phyloP scores from a whole-genome alignment of 179 eudicot genomes.

The Sideroxylon spinosum region DNA sequence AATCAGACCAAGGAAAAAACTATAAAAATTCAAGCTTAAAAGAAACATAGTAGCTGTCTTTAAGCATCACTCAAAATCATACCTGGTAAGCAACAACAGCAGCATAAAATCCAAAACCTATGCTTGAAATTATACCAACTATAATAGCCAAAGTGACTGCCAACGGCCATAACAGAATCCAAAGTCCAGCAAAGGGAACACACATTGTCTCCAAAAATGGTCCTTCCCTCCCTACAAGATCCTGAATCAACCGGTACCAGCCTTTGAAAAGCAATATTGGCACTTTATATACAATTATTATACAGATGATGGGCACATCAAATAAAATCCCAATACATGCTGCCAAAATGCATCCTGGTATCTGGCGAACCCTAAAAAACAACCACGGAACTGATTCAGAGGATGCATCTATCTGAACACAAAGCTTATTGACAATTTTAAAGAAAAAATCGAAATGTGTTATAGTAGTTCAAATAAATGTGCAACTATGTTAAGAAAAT shows the following conservation, averaged over 20 bases:
- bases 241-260: constrained; percentile 31
- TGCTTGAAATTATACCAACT: constrained; percentile 20
- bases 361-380: constrained; percentile 21
- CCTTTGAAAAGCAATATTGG: constrained; percentile 30
- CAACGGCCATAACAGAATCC: constrained; percentile 31
- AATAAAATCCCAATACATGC: constrained; percentile 20
- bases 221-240: constrained; percentile 32
- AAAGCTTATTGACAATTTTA: not conserved
- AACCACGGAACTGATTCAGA: constrained; percentile 4
- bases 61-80: not conserved
- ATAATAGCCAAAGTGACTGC: constrained; percentile 18
- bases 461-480: not conserved
- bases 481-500: not conserved
- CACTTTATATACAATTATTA: constrained; percentile 27
- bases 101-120: constrained; percentile 27
- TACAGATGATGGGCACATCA: constrained; percentile 21
- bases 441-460: not conserved
- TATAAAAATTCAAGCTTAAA: not conserved
- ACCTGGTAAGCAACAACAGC: constrained; percentile 34
- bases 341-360: constrained; percentile 29
- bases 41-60: not conserved
- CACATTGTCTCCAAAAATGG: constrained; percentile 30
- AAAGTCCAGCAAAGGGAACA: constrained; percentile 30
- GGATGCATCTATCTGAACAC: not conserved
- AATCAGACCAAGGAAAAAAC: not conserved